Evolutionary conservation across 768 basidiomycete species (phyloP).

Genomic region (Cystofilobasidium bisporidii): DNA sequence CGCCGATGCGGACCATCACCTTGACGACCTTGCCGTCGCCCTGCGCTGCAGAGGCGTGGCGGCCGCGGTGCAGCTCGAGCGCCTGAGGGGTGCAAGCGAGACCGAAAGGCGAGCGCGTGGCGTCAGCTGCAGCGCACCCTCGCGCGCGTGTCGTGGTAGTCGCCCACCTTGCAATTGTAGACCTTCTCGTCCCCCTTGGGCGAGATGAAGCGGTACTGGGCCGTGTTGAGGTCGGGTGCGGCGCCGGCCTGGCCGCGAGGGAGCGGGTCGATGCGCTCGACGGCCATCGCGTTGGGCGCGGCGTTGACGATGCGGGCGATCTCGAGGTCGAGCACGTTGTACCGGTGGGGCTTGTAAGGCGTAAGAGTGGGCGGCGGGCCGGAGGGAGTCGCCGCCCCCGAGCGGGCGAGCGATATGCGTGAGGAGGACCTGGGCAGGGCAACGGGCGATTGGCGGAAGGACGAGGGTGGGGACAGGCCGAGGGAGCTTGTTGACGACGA

Average conservation of each 20-base stretch:
- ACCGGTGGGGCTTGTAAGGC: slow-evolving; percentile 3
- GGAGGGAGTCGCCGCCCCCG: neutral
- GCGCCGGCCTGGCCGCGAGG: slow-evolving; percentile 7
- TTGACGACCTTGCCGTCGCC: slow-evolving; percentile 19
- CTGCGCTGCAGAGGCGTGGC: neutral
- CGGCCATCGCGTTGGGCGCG: neutral
- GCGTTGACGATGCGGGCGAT: slow-evolving; percentile 18
- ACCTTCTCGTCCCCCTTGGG: slow-evolving; percentile 5
- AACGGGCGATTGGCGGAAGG: neutral
- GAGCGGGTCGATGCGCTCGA: slow-evolving; percentile 22
- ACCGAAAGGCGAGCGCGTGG: too few relatives aligned
- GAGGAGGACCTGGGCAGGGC: slow-evolving; percentile 1
- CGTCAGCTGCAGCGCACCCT: too few relatives aligned
- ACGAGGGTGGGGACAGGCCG: slow-evolving; percentile 8
- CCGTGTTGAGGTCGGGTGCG: slow-evolving; percentile 10
- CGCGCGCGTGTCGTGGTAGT: too few relatives aligned
- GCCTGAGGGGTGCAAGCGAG: neutral
- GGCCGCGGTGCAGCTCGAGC: slow-evolving; percentile 14
- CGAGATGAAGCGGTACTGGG: slow-evolving; percentile 13
- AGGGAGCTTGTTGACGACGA: neutral
- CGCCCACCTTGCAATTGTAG: slow-evolving; percentile 4
- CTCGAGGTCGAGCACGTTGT: slow-evolving; percentile 18
- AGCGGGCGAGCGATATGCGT: neutral
- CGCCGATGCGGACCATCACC: slow-evolving; percentile 26
- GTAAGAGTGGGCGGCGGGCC: neutral